phyloP scores from a whole-genome alignment of 805 yeast genomes.

The Candida morakotiae region DNA sequence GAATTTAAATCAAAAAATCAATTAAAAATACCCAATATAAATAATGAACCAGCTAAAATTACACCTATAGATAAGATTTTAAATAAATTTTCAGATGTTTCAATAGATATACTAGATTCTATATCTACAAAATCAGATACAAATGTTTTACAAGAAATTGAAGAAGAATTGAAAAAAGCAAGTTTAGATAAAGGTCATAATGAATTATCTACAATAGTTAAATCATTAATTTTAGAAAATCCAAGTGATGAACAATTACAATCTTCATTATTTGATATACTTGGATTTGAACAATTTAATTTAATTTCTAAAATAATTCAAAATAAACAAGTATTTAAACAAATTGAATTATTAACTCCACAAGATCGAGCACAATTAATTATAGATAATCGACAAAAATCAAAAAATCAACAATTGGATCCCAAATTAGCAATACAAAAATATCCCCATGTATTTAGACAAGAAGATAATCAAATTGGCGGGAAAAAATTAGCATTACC shows the following conservation, averaged over 20 bases:
- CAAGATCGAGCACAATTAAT: constrained; percentile 55
- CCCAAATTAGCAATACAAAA: constrained; percentile 44
- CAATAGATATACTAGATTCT: constrained; percentile 20
- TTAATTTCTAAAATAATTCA: constrained; percentile 62
- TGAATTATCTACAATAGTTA: constrained; percentile 22
- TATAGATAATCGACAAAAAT: constrained; percentile 43
- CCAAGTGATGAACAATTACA: constrained; percentile 60
- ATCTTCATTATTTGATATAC: constrained; percentile 66
- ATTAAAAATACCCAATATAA: constrained; percentile 33
- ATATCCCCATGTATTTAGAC: constrained; percentile 85
- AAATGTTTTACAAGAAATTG: constrained; percentile 18
- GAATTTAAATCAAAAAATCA: constrained; percentile 16
- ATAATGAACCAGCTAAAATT: constrained; percentile 26
- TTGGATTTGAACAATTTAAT: constrained; percentile 86
- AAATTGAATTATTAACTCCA: constrained; percentile 39
- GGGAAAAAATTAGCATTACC: constrained; percentile 84
- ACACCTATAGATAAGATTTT: constrained; percentile 30
- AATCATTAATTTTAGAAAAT: constrained; percentile 31
- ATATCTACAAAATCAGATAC: constrained; percentile 11
- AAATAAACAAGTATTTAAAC: constrained; percentile 27
- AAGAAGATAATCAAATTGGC: constrained; percentile 66
- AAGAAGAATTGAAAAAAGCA: constrained; percentile 28
- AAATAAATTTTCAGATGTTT: constrained; percentile 35
- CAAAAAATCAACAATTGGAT: constrained; percentile 46
- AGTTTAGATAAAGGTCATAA: constrained; percentile 27